Percentiles rank a stretch among this genome's conserved stretches.
phyloP scores from a whole-genome alignment of 331 rosid species.

The Stylosanthes scabra region DNA sequence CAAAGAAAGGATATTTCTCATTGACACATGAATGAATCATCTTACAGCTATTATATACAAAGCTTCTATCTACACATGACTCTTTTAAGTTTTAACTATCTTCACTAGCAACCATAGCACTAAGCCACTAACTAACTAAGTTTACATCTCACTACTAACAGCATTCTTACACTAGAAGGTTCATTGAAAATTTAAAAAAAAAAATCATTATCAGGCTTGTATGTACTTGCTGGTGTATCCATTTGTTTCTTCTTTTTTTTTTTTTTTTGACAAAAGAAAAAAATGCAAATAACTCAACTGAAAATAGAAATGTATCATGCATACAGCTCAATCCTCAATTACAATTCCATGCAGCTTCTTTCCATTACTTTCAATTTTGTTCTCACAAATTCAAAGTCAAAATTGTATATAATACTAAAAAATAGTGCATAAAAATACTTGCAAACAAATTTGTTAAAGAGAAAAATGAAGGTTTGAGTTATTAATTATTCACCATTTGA shows the following conservation, averaged over 20 bases:
- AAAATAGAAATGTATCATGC: constrained; percentile 2
- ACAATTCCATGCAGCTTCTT: constrained; percentile 8
- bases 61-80: no score
- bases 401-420: no score
- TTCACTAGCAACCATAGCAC: no score
- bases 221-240: background rate
- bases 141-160: no score
- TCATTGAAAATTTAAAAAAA: background rate
- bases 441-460: no score
- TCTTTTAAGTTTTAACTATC: no score
- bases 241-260: background rate
- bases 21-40: no score
- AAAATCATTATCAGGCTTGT: constrained; percentile 8
- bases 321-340: background rate
- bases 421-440: no score
- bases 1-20: no score
- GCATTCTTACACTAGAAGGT: no score
- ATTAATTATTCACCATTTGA: constrained; percentile 65
- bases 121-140: no score
- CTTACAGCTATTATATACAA: no score
- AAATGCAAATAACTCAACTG: background rate
- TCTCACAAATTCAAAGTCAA: background rate
- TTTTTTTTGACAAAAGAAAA: background rate
- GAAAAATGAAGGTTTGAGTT: background rate
- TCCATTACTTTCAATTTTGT: background rate